Conservation (phyloP, 2,329 filamentous ascomycete species). For the Aspergillus spinulosporus region DNA sequence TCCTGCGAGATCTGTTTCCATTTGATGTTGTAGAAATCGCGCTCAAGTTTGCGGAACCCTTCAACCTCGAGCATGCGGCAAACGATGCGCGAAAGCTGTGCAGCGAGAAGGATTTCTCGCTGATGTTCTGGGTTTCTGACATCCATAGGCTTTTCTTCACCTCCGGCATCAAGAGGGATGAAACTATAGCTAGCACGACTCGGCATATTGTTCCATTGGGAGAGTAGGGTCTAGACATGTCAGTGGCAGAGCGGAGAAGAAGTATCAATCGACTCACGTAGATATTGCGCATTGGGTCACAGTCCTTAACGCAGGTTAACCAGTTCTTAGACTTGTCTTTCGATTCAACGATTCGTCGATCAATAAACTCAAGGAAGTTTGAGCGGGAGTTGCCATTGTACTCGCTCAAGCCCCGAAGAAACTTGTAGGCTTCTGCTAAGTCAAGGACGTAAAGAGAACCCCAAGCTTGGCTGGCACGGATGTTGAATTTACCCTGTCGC, state of each 20-base stretch:
- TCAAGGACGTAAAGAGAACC: conserved; percentile 46
- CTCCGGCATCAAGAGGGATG: conserved; percentile 32
- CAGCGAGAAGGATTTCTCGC: conserved; percentile 44
- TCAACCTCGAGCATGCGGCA: conserved; percentile 50
- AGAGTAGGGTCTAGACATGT: conserved; percentile 39
- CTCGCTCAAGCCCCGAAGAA: conserved; percentile 40
- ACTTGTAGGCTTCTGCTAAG: conserved; percentile 44
- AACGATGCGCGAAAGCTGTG: conserved; percentile 48
- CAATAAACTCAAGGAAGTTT: conserved; percentile 47
- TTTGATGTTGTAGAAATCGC: conserved; percentile 48
- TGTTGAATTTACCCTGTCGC: conserved; percentile 45
- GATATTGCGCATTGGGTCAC: conserved; percentile 42
- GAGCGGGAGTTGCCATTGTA: conserved; percentile 40
- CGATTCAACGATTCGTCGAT: conserved; percentile 46
- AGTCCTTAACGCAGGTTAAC: conserved; percentile 43
- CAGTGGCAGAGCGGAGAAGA: neutral
- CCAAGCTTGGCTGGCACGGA: conserved; percentile 45
- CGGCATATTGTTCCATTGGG: conserved; percentile 49
- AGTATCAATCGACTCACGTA: conserved; percentile 37
- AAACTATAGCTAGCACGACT: conserved; percentile 48
- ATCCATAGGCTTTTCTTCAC: conserved; percentile 41
- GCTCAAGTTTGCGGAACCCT: conserved; percentile 47
- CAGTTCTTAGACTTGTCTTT: conserved; percentile 49
- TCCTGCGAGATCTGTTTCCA: conserved; percentile 47
- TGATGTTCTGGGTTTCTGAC: conserved; percentile 38